These are phyloP conservation scores for Macrocystidia cucumis DNA, from an alignment of 1,284 basidiomycete species.

Conservation along the genomic window DNA sequence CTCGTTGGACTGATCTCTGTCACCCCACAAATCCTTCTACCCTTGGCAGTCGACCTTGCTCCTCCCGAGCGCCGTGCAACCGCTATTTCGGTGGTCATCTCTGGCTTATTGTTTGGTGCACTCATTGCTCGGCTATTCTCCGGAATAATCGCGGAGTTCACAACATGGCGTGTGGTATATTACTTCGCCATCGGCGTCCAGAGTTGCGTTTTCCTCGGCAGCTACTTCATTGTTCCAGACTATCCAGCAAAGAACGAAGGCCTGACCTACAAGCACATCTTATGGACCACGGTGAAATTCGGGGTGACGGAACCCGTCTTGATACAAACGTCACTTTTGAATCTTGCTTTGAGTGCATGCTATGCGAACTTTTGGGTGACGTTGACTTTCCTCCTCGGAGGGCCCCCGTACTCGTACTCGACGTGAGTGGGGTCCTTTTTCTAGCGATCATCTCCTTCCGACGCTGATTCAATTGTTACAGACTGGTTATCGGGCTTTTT, in stretches of 20 bases:
- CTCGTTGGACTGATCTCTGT: conserved; percentile 45
- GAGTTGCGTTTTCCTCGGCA: conserved; percentile 36
- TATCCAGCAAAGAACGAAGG: conserved; percentile 57
- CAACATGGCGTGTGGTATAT: conserved; percentile 56
- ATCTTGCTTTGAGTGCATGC: conserved; percentile 46
- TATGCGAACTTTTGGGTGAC: conserved; percentile 66
- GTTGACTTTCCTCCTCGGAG: conserved; percentile 64
- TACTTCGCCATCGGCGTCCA: conserved; percentile 59
- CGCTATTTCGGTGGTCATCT: conserved; percentile 59
- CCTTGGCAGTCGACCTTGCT: conserved; percentile 59
- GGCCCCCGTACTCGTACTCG: conserved; percentile 55
- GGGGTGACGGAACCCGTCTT: conserved; percentile 61
- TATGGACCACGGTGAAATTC: conserved; percentile 64
- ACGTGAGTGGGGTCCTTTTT: conserved; percentile 44
- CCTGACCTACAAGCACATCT: conserved; percentile 51
- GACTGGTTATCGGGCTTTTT: conserved; percentile 66
- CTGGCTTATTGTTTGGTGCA: conserved; percentile 64
- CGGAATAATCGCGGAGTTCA: conserved; percentile 57
- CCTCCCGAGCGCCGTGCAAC: conserved; percentile 52
- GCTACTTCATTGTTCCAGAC: conserved; percentile 59
- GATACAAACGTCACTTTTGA: conserved; percentile 53
- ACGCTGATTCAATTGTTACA: conserved; percentile 12
- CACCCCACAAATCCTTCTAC: conserved; percentile 47
- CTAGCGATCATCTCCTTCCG: neutral
- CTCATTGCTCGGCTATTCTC: conserved; percentile 60